Base-by-base conservation (phyloP, 2,329 filamentous ascomycete genomes). In the Cladosporium cucumerinum region DNA sequence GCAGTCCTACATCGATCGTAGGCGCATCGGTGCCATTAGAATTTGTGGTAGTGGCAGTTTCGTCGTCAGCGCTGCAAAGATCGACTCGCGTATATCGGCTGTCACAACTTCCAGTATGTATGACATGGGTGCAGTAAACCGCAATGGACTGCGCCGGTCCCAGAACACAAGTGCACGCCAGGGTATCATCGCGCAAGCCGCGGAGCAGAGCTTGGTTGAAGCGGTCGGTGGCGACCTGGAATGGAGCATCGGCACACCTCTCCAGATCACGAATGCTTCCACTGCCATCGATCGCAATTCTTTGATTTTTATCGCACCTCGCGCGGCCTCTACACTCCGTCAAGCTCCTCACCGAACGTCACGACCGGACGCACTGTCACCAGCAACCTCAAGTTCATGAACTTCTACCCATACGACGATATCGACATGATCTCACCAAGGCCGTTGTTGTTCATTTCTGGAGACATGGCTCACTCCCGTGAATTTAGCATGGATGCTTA, bases 401-500 rank as follows among this genome's bases (percentile, higher is more conserved):
- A 66, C 51, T 66, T 64, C 28, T 66, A 66, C 51, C 61, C 65
- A 1, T 64, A 64, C 61, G 30, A 66, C n/a, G 65, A 64, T 26
- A 61, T 66, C 49, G 65, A 64, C 1, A 64, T 39, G 1, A 66
- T 66, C 16, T 66, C 65, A 1, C 65, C 65, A n/a, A 57, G 65
- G 10, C 65, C 65, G n/a, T 25, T 66, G 61, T 43, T 66, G 46
- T 61, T 66, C 39, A 58, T 64, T 16, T 21, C 55, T 1, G 61
- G 61, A 10, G 57, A 61, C 46, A 39, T 57, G 28, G 61, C 61
- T 18, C 65, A 64, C 21, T 66, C 61, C 18, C 28, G 57, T 4
- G 65, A 64, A 39, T 66, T 64, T n/a, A 64, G 65, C 26, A 57
- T 64, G 51, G 26, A 55, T 26, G 65, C 65, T n/a, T 66, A 61